phyloP scores from a whole-genome alignment of 2,329 filamentous ascomycete species.

The Colletotrichum tofieldiae region DNA sequence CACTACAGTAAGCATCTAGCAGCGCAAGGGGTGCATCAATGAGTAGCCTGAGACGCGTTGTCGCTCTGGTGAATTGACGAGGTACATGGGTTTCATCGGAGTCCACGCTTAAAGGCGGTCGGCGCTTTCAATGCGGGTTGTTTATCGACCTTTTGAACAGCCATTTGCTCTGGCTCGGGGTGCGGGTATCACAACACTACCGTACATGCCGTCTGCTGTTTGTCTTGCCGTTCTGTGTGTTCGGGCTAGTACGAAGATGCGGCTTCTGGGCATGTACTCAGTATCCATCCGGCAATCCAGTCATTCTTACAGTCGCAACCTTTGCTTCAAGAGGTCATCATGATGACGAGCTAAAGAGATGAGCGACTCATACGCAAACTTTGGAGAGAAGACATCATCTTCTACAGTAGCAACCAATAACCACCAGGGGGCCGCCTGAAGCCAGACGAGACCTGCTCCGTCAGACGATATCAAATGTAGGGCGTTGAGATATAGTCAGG shows the following conservation, averaged over 20 bases:
- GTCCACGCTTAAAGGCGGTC: no score
- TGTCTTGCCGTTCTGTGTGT: neutral
- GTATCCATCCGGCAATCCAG: neutral
- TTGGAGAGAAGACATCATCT: neutral
- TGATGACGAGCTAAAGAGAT: no score
- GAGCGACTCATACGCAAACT: no score
- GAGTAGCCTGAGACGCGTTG: neutral
- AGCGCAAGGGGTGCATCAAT: neutral
- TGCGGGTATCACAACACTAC: neutral
- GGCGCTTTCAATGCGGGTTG: no score
- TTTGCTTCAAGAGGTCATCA: no score
- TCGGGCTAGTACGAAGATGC: neutral
- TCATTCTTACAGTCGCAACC: neutral
- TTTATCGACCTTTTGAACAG: neutral
- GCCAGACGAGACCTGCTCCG: conserved; percentile 19
- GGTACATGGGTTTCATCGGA: neutral
- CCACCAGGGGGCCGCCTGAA: neutral
- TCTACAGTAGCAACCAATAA: neutral
- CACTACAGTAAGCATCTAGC: neutral
- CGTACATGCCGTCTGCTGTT: neutral
- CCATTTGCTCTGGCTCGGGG: neutral
- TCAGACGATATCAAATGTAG: conserved; percentile 11
- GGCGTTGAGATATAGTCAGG: conserved; percentile 5
- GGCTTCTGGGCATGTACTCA: neutral
- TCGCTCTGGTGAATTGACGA: neutral